Base-by-base conservation (phyloP, 2,329 filamentous ascomycete species). In the Colletotrichum sidae region DNA sequence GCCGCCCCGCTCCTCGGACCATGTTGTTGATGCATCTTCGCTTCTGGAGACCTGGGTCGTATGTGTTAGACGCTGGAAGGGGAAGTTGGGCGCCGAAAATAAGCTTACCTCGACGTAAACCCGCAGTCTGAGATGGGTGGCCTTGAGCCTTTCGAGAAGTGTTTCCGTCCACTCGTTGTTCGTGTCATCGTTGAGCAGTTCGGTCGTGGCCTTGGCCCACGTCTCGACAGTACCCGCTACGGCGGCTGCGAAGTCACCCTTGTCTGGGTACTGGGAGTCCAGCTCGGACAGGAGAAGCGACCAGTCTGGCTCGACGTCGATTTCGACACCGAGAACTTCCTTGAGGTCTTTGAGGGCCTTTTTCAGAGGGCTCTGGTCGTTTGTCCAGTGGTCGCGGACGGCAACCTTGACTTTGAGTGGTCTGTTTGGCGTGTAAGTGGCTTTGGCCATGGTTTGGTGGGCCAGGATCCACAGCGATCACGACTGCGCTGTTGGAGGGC, bases 321-420 rank as follows among this genome's bases (percentile, higher is more conserved):
- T 72, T 0, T 76, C 64, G 37, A 80, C 76, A 1, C 83, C 83
- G 12, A 85, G 71, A 6, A 75, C 60, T 1, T 73, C 68, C 15
- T 73, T 69, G 13, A 83, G 69, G 4, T 56, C 65, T 34, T 67
- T 69, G 34, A 81, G 71, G 0, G 78, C 69, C 15, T 68, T 73
- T 38, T 79, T 78, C 0, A 77, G 70, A 1, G 77, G 67, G 4
- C 74, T 70, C 35, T 76, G 72, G 8, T 72, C 60, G 10, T 73
- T 77, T 37, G 75, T 72, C 81, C 81, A 84, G 55, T 74, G 69
- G 67, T 84, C 80, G 35, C 81, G 80, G 68, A 84, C 74, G 46
- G 74, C 75, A 65, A 82, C 64, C 59, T 78, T 78, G 47, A 79
- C 74, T 68, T 80, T 80, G 55, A 83, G 73, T 0, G 82, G 80